These are phyloP conservation scores for Seiridium unicorne DNA, from an alignment of 2,329 filamentous ascomycete genomes.

Conservation along the genomic window DNA sequence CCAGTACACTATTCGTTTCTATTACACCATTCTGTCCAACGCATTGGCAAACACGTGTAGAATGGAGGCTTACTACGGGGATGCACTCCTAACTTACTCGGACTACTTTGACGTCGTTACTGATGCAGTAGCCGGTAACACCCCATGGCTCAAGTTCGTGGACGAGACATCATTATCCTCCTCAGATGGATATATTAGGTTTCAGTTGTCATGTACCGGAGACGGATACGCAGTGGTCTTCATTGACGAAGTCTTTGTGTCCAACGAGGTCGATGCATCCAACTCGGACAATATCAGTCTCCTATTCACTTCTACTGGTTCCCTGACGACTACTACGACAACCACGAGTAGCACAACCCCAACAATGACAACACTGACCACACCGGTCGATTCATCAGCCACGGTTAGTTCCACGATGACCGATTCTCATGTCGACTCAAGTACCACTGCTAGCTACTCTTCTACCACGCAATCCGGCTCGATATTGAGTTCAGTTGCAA, in stretches of 20 bases:
- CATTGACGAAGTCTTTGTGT: neutral
- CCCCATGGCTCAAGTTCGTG: neutral
- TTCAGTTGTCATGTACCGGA: neutral
- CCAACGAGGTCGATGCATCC: neutral
- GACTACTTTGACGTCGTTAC: neutral
- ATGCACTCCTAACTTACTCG: neutral
- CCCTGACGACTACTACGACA: neutral
- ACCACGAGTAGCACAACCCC: neutral
- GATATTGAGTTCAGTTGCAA: neutral
- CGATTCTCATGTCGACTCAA: neutral
- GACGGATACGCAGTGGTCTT: neutral
- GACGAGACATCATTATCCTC: neutral
- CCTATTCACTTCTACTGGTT: neutral
- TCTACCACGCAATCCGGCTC: neutral
- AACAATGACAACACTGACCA: too few relatives aligned
- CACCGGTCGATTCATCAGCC: neutral
- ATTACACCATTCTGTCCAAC: neutral
- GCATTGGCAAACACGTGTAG: neutral
- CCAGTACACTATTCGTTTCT: neutral
- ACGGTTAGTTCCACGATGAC: neutral
- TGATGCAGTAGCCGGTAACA: neutral
- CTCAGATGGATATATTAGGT: neutral
- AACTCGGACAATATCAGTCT: neutral
- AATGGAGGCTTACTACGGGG: neutral
- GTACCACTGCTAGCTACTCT: neutral